These are phyloP conservation scores for Lentinula novae-zelandiae DNA, from an alignment of 1,284 basidiomycete genomes.

Conservation along the genomic window DNA sequence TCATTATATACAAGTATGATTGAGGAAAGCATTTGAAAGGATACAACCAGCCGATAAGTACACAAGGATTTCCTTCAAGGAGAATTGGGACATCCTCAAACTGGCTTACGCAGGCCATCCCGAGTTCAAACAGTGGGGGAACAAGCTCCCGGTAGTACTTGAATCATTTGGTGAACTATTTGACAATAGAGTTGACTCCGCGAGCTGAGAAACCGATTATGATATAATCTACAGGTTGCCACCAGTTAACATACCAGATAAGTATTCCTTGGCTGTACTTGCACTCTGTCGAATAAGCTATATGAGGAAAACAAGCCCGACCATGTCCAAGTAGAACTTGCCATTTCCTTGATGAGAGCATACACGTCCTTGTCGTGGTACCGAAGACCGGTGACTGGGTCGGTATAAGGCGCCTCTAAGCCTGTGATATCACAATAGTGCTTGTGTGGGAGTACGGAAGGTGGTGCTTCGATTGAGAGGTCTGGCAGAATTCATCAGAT, in stretches of 20 bases:
- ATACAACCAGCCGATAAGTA: no score
- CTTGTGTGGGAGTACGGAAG: constrained; percentile 72
- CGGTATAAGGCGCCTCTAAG: constrained; percentile 67
- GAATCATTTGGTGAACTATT: constrained; percentile 21
- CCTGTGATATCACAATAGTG: constrained; percentile 89
- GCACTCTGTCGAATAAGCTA: constrained; percentile 28
- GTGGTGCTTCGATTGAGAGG: constrained; percentile 81
- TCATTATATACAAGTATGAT: no score
- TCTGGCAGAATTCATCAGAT: constrained; percentile 41
- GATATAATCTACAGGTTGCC: background rate
- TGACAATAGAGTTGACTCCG: constrained; percentile 46
- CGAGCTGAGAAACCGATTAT: constrained; percentile 28
- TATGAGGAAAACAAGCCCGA: background rate
- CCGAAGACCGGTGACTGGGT: constrained; percentile 76
- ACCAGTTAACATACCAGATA: constrained; percentile 35
- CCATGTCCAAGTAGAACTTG: constrained; percentile 31
- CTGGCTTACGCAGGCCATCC: no score
- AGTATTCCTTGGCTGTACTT: constrained; percentile 49
- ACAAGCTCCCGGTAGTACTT: no score
- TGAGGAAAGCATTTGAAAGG: no score
- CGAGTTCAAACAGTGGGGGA: no score
- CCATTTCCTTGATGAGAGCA: constrained; percentile 76
- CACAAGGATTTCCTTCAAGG: no score
- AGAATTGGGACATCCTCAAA: no score
- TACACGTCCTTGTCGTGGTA: constrained; percentile 88